Conservation (phyloP, 2,329 filamentous ascomycete genomes). For the Alternaria atra region DNA sequence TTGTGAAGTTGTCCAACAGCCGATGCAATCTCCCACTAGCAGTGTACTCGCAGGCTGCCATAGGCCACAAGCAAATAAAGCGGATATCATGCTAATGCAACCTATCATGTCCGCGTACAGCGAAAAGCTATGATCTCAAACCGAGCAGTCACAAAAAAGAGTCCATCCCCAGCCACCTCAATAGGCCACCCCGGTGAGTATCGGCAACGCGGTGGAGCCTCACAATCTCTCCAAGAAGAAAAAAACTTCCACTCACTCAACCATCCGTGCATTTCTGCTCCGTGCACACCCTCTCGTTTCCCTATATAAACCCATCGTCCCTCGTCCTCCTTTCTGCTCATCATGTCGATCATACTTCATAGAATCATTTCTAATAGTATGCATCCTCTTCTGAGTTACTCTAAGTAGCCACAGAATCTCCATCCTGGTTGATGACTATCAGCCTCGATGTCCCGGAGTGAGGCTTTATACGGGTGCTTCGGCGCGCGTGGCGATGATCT, state of each 20-base stretch:
- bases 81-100: too few relatives aligned
- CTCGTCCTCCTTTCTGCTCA: conserved; percentile 2
- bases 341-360: conserved; percentile 27
- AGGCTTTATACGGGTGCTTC: conserved; percentile 72
- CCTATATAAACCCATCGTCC: neutral
- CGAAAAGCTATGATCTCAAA: neutral
- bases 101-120: neutral
- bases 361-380: conserved; percentile 85
- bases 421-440: conserved; percentile 88
- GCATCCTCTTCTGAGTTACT: conserved; percentile 91
- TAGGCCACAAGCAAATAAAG: neutral
- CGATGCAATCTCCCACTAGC: neutral
- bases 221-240: neutral
- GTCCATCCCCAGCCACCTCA: neutral
- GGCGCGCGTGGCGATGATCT: conserved; percentile 97
- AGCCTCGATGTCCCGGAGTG: conserved; percentile 92
- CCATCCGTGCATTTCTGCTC: conserved; percentile 24
- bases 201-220: neutral
- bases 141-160: neutral
- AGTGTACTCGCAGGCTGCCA: neutral
- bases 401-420: conserved; percentile 88
- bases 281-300: neutral
- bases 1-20: neutral
- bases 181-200: neutral
- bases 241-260: neutral